Evolutionary conservation across 257 asterid species (phyloP), one percentile per base, ranked within the genome.

Genomic region (Sherardia arvensis): DNA sequence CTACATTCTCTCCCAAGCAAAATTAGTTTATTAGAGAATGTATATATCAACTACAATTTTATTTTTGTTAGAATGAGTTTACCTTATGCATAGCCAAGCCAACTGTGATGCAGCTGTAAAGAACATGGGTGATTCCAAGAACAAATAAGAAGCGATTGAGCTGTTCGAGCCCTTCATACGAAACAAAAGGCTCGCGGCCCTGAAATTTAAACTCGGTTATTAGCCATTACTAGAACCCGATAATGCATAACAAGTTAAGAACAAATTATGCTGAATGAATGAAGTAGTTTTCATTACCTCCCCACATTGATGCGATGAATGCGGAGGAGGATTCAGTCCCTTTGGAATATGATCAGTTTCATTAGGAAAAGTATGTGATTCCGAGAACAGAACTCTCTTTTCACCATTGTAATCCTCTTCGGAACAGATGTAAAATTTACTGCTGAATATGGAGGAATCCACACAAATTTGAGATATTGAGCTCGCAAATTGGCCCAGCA

Each of bases 81-180:
- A 85, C 97, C 95, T 91, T 91, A 78, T 77, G 86, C 97, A 85
- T 91, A n/a, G 97, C 74, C 74, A 91, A 70, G 66, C 83, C 96
- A 0, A 91, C 95, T 3, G 86, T 69, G 68, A 91, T 66, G 66
- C 89, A 85, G 59, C 96, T 87, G 67, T 87, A 91, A 29, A 87
- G 68, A 56, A 91, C 91, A 73, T 91, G 96, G 51, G 91, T 83
- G 51, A 87, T 81, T 23, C 89, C 96, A 47, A 91, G 95, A 77
- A 91, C 95, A 69, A 91, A 91, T 80, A 91, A 73, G 81, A 91
- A 87, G 1, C 93, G 86, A 66, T 87, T 83, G 48, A 87, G 97
- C 59, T 91, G 96, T 64, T 84, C 91, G 12, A 91, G 97, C 27
- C 95, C 97, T 80, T 91, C 96, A 11, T 88, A 74, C 5, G 97